Base-by-base conservation (phyloP, 257 asterid species). In the Mentha longifolia region DNA sequence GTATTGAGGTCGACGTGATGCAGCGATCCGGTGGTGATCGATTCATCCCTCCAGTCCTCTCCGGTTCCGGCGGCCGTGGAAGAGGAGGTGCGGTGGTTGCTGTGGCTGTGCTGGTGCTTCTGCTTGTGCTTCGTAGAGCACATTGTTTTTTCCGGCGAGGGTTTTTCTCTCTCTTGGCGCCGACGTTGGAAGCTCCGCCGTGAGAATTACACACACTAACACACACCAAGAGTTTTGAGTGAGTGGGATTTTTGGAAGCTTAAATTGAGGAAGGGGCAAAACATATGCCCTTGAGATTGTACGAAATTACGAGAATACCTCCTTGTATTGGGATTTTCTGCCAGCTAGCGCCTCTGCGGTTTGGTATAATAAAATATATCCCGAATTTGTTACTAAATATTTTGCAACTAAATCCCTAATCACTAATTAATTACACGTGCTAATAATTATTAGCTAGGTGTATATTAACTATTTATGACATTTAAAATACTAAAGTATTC, bases 11-110 rank as follows among this genome's bases (percentile, higher is more conserved):
- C 96, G 8, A 90, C 96, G 75, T 81, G 90, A 69, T 81, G 85
- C 41, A 90, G 72, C 13, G 98, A 90, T 67, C 98, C 98, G 33
- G 88, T 86, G 80, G 7, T 41, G 58, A 91, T 84, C 9, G 86
- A 82, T 72, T 84, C 93, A 41, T 85, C 81, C 62, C 89, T 84
- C 97, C 98, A 92, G 46, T 81, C 85, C 19, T 76, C 86, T 6
- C 69, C 81, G 47, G 78, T 9, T 11, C 54, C 71, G 46, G 74
- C 68, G 7, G 68, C 60, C 28, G 76, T 9, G 45, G 82, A 61
- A 3, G 80, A 17, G 68, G 79, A 43, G 51, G 85, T 65, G 51
- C 81, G 76, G 76, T 73, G 78, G 79, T 30, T 10, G 19, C 65
- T 33, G 30, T 66, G 43, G 33, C 58, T 77, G 43, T 80, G 74